Conservation (phyloP, 2,329 filamentous ascomycete genomes). For the Aspergillus pseudoterreus region DNA sequence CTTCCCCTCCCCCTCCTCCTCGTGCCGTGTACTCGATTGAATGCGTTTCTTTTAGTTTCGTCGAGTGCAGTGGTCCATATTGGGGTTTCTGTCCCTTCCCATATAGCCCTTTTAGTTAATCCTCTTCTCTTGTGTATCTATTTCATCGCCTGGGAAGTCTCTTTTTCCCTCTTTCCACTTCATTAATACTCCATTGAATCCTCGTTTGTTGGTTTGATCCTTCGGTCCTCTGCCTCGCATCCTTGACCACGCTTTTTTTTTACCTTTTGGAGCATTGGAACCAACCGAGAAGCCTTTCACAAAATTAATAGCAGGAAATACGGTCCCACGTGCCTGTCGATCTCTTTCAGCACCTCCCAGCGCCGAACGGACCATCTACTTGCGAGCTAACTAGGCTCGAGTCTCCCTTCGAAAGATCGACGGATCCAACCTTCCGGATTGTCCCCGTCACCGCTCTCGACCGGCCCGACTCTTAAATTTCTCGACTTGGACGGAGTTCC, state of each 20-base stretch:
- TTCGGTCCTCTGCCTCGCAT: neutral
- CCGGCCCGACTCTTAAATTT: slow-evolving; percentile 2
- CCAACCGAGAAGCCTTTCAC: neutral
- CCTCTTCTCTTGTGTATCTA: slow-evolving; percentile 7
- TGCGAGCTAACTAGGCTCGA: slow-evolving; percentile 1
- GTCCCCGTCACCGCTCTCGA: neutral
- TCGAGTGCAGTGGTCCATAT: neutral
- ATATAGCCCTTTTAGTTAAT: slow-evolving; percentile 8
- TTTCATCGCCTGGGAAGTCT: neutral
- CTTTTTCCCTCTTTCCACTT: slow-evolving; percentile 2
- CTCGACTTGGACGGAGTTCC: slow-evolving; percentile 10
- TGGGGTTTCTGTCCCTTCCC: neutral
- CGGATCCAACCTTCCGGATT: slow-evolving; percentile 4
- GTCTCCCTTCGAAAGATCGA: slow-evolving; percentile 8
- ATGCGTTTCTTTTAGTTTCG: slow-evolving; percentile 4
- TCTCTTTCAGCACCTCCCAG: slow-evolving; percentile 6
- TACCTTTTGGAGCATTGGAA: neutral
- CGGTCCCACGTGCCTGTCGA: slow-evolving; percentile 15
- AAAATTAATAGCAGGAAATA: slow-evolving; percentile 3
- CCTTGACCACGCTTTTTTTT: neutral
- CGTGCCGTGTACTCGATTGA: neutral
- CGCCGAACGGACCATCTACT: neutral
- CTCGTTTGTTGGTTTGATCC: slow-evolving; percentile 7
- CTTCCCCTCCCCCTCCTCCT: slow-evolving; percentile 3
- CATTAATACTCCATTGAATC: neutral